Conservation (phyloP, 2,329 filamentous ascomycete species). For the Trichoderma polysporum region DNA sequence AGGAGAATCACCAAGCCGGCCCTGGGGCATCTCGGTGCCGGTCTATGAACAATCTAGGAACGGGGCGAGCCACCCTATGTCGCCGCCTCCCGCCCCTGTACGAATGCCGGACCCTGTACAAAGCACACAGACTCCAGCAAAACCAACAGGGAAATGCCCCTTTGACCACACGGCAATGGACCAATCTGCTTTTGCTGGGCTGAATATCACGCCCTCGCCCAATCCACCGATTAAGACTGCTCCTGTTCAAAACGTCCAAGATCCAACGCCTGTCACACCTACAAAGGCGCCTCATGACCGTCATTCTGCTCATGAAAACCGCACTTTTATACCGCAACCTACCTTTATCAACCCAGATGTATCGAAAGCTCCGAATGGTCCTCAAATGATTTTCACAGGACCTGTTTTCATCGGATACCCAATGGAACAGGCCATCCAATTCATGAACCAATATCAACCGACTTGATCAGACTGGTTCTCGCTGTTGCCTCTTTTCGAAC, state of each 20-base stretch:
- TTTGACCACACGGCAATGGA: conserved; percentile 53
- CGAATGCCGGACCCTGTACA: conserved; percentile 45
- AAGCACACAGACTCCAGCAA: conserved; percentile 28
- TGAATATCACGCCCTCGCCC: conserved; percentile 19
- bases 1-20: conserved; percentile 87
- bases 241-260: conserved; percentile 19
- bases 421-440: conserved; percentile 74
- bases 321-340: conserved; percentile 39
- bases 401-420: conserved; percentile 93
- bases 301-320: conserved; percentile 24
- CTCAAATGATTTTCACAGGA: conserved; percentile 85
- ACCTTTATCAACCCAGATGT: conserved; percentile 52
- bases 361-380: conserved; percentile 36
- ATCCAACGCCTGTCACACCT: conserved; percentile 26
- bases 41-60: conserved; percentile 45
- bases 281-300: conserved; percentile 26
- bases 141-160: conserved; percentile 53
- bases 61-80: conserved; percentile 46
- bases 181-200: conserved; percentile 37
- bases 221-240: conserved; percentile 22
- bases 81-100: conserved; percentile 59
- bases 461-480: conserved; percentile 25
- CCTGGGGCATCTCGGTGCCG: conserved; percentile 88
- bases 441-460: conserved; percentile 62
- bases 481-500: conserved; percentile 21